Evolutionary conservation across 352 stramenopile species (phyloP), one percentile per base, ranked within the genome.

Genomic region (Thraustochytrium striatum): DNA sequence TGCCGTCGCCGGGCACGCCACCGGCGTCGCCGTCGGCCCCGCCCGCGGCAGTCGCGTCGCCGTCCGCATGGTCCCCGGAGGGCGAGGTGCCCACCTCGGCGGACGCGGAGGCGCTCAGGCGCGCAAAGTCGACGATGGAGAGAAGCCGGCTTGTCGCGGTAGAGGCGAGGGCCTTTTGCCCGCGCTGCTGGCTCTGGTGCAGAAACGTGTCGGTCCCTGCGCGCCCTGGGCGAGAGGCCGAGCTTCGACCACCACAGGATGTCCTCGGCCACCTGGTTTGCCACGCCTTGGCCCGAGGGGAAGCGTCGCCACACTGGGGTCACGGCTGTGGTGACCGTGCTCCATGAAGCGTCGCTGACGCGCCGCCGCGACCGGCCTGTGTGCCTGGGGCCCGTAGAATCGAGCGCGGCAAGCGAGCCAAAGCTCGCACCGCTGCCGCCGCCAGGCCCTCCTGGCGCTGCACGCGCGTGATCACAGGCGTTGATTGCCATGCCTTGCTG

Each of bases 61-160:
- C 33, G 2, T 11, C 25, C n/a, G 11, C n/a, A 8, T 61, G 33
- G 25, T 75, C 65, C 39, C 50, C 65, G 32, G 44, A 75, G 16
- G 33, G 41, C 21, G 61, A 75, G n/a, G 61, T 61, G 50, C 68
- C 52, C 19, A 75, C 65, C 50, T 75, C 65, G 50, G 65, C 65
- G 13, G 65, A 75, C 5, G 65, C 65, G 25, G 41, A 61, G 8
- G 65, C 65, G 25, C 65, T 75, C n/a, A 75, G 50, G 19, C 52
- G 44, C 39, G 65, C 65, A 70, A 75, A 75, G 41, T 75, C 65
- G 7, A 43, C 65, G 50, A 75, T 75, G 25, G 65, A 75, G 1
- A 75, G 30, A 1, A 75, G 65, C 35, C 50, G 43, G 52, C 65
- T 30, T 21, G 65, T 75, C 13, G 65, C 16, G 44, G 8, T 72